These are phyloP conservation scores for Pleurotus giganteus DNA, from an alignment of 768 basidiomycete species.

Conservation along the genomic window DNA sequence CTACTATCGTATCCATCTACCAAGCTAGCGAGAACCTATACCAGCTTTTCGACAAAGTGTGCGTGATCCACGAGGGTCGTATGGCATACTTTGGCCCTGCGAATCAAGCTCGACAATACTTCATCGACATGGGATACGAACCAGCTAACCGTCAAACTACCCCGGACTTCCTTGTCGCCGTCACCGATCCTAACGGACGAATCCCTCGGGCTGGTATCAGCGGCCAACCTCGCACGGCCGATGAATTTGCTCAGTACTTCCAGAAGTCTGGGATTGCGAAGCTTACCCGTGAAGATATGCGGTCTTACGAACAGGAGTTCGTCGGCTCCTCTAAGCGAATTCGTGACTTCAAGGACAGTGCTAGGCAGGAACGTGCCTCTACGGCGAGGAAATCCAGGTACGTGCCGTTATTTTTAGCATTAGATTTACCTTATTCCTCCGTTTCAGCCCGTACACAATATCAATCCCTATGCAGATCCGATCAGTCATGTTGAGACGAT, in stretches of 20 bases:
- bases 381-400: slow-evolving; percentile 35
- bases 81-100: slow-evolving; percentile 77
- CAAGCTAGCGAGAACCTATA: slow-evolving; percentile 66
- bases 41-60: slow-evolving; percentile 71
- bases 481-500: slow-evolving; percentile 41
- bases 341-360: slow-evolving; percentile 45
- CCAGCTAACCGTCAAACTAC: slow-evolving; percentile 63
- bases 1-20: slow-evolving; percentile 81
- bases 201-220: slow-evolving; percentile 33
- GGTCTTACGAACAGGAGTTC: slow-evolving; percentile 41
- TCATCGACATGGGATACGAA: slow-evolving; percentile 65
- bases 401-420: neutral
- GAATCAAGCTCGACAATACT: slow-evolving; percentile 64
- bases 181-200: slow-evolving; percentile 57
- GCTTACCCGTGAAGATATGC: slow-evolving; percentile 44
- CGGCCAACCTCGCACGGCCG: slow-evolving; percentile 41
- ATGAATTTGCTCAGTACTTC: slow-evolving; percentile 42
- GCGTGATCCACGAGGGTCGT: slow-evolving; percentile 70
- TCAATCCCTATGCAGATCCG: slow-evolving; percentile 43
- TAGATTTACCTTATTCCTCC: slow-evolving; percentile 1
- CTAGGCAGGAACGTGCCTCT: slow-evolving; percentile 47
- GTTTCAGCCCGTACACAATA: slow-evolving; percentile 39
- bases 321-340: slow-evolving; percentile 42
- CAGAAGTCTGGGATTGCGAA: slow-evolving; percentile 27
- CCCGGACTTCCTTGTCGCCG: slow-evolving; percentile 61